These are phyloP conservation scores for Candida mesenterica DNA, from an alignment of 1,139 yeast genomes.

Conservation along the genomic window DNA sequence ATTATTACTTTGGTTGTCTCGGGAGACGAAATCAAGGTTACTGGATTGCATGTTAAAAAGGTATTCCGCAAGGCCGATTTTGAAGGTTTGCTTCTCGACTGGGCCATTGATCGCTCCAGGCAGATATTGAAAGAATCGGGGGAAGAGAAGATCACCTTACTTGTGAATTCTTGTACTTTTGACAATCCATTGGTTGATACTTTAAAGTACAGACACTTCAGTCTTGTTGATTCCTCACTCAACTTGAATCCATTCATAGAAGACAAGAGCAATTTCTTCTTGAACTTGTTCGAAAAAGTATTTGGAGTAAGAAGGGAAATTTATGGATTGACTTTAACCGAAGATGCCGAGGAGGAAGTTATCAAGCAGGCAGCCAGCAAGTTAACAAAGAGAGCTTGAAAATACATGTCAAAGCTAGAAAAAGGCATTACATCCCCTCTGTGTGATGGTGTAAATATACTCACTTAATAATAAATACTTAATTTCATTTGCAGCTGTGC, in stretches of 20 bases:
- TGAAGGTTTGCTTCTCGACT: slow-evolving; percentile 56
- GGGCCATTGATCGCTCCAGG: slow-evolving; percentile 55
- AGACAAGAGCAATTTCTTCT: slow-evolving; percentile 22
- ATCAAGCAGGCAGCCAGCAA: slow-evolving; percentile 12
- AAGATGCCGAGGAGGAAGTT: slow-evolving; percentile 16
- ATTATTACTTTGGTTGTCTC: slow-evolving; percentile 44
- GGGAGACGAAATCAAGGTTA: slow-evolving; percentile 46
- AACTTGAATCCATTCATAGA: slow-evolving; percentile 31
- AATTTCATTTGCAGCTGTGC: no score
- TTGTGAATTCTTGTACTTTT: slow-evolving; percentile 50
- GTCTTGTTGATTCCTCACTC: slow-evolving; percentile 18
- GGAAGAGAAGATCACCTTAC: slow-evolving; percentile 30
- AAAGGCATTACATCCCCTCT: no score
- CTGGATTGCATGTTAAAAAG: slow-evolving; percentile 61
- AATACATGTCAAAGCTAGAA: no score
- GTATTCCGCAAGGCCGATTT: slow-evolving; percentile 65
- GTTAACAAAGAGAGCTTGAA: not conserved
- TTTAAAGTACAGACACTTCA: slow-evolving; percentile 30
- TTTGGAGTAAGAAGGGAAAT: slow-evolving; percentile 48
- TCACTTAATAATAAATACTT: no score
- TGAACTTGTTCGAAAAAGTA: slow-evolving; percentile 24
- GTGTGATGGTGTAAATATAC: no score
- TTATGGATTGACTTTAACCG: slow-evolving; percentile 43
- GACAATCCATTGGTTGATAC: slow-evolving; percentile 39
- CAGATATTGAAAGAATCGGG: slow-evolving; percentile 33